Conservation (phyloP, 768 basidiomycete species). For the Russula vinacea region DNA sequence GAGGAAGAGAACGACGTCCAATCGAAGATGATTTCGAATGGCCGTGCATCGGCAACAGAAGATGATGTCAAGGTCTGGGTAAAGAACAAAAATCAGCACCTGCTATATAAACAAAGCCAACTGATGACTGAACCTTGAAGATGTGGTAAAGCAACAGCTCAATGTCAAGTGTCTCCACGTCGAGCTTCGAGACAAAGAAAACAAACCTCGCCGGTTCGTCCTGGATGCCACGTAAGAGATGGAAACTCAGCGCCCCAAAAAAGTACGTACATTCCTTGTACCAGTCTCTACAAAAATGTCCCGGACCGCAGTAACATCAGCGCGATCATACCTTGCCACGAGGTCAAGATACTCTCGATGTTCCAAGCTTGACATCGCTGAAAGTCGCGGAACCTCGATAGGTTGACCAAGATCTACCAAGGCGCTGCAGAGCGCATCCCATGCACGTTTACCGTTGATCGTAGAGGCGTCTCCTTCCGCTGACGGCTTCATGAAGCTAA, state of each 20-base stretch:
- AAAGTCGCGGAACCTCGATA: slow-evolving; percentile 62
- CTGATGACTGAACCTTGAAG: slow-evolving; percentile 54
- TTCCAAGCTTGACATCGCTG: slow-evolving; percentile 44
- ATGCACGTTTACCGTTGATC: slow-evolving; percentile 70
- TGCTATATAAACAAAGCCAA: background rate
- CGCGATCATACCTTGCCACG: slow-evolving; percentile 59
- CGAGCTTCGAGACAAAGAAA: slow-evolving; percentile 62
- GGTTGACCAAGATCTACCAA: slow-evolving; percentile 76
- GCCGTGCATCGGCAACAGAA: slow-evolving; percentile 44
- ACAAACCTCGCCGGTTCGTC: slow-evolving; percentile 54
- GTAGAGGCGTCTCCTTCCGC: slow-evolving; percentile 53
- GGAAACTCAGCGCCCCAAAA: background rate
- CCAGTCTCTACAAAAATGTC: slow-evolving; percentile 62
- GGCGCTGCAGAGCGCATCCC: slow-evolving; percentile 76
- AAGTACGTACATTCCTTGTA: slow-evolving; percentile 42
- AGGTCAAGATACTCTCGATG: slow-evolving; percentile 68
- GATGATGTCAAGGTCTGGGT: slow-evolving; percentile 51
- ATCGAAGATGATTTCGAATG: slow-evolving; percentile 74
- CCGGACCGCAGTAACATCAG: slow-evolving; percentile 58
- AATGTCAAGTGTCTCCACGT: slow-evolving; percentile 76
- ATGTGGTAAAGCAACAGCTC: slow-evolving; percentile 76
- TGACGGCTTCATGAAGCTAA: slow-evolving; percentile 63
- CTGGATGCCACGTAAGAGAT: slow-evolving; percentile 31
- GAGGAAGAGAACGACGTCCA: slow-evolving; percentile 73
- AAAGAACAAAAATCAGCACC: background rate